These are phyloP conservation scores for Phtheirospermum japonicum DNA, from an alignment of 257 asterid genomes.

Conservation along the genomic window DNA sequence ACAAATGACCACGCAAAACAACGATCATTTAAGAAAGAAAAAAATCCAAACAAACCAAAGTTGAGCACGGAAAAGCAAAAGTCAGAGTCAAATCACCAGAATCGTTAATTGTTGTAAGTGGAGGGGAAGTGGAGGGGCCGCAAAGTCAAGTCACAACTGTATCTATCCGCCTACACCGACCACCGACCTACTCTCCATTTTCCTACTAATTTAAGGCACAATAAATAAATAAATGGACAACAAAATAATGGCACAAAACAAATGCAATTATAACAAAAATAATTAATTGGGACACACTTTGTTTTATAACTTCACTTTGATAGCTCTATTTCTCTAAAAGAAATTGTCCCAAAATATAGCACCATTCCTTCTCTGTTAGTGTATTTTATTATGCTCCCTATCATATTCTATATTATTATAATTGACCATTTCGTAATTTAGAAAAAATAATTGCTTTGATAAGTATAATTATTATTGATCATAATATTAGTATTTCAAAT, in stretches of 20 bases:
- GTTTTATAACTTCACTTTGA: too few species aligned
- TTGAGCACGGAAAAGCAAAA: slow-evolving; percentile 23
- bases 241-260: not conserved
- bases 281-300: not conserved
- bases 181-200: slow-evolving; percentile 55
- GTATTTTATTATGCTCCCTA: too few species aligned
- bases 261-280: slow-evolving; percentile 4
- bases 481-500: too few species aligned
- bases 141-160: slow-evolving; percentile 46
- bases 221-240: not conserved
- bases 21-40: too few species aligned
- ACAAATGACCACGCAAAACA: too few species aligned
- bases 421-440: too few species aligned
- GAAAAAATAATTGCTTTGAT: too few species aligned
- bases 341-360: too few species aligned
- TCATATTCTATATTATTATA: too few species aligned
- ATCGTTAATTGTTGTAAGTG: slow-evolving; percentile 37
- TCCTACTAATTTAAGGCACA: slow-evolving; percentile 6
- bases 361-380: too few species aligned
- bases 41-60: not conserved
- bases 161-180: slow-evolving; percentile 53
- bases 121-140: slow-evolving; percentile 17
- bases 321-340: too few species aligned
- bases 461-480: too few species aligned
- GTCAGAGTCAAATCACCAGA: slow-evolving; percentile 26